Base-by-base conservation (phyloP, 805 yeast species). In the Lachancea thermotolerans region DNA sequence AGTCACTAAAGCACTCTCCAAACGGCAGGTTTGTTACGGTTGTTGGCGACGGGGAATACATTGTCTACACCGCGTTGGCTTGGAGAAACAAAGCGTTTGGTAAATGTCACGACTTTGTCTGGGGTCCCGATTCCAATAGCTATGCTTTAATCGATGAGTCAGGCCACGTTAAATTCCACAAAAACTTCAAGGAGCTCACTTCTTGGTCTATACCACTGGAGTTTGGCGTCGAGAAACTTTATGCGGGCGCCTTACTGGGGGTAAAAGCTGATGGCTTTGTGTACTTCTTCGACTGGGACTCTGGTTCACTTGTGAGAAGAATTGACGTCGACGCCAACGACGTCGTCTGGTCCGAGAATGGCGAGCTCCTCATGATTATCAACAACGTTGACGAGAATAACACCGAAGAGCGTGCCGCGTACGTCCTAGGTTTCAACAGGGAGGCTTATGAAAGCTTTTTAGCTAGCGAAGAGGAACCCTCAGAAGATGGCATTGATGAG, bases 11-110 rank as follows among this genome's bases (percentile, higher is more conserved):
- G 41, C 99, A 93, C 67, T 91, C 98, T 37, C 97, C 98, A 51
- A 93, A 93, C 63, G 99, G 99, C 52, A 81, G 96, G 66, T 93
- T 85, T 64, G 97, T 90, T 34, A 85, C 98, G 25, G 96, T 93
- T 41, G 84, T 91, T 38, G 99, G 99, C 61, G 99, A 93, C 68
- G 97, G 96, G 49, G 99, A 93, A 68, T 91, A 88, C 65, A 87
- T 91, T 56, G 83, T 93, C 44, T 93, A 91, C 69, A 90, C 98
- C 2, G 91, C 99, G 1, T 76, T 93, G 58, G 98, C 98, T 1
- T 93, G 99, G 99, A 81, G 99, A 71, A 89, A 91, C 59, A 93
- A 89, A 70, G 75, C 89, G 41, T 93, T 85, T 66, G 98, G 98
- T 51, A 75, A 78, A 46, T 96, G 95, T 16, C 69, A 80, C 45